Percentiles rank a stretch among this genome's conserved stretches.
Conservation (phyloP, 192 early-diverging fungal genomes). For the Coemansia sp. region DNA sequence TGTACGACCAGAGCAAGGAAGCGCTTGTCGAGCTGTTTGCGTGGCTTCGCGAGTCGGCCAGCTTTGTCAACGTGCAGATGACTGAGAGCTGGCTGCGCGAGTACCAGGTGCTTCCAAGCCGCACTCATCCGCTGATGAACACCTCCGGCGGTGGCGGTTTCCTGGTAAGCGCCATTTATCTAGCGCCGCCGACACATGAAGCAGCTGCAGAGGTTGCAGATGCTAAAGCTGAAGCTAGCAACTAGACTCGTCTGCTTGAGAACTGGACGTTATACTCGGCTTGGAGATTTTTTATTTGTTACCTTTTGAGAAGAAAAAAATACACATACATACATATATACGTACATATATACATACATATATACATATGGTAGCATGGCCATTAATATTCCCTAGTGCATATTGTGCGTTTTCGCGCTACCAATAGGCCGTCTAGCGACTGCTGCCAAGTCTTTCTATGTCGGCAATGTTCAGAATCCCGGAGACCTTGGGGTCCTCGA, state of each 20-base stretch:
- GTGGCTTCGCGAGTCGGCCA: conserved; percentile 64
- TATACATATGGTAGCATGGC: no score
- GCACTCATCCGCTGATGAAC: conserved; percentile 79
- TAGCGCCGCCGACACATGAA: conserved; percentile 16
- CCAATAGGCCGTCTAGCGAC: not conserved
- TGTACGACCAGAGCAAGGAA: conserved; percentile 73
- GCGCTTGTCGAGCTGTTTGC: conserved; percentile 60
- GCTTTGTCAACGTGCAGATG: conserved; percentile 78
- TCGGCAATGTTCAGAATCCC: conserved; percentile 37
- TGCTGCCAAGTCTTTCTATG: conserved; percentile 34
- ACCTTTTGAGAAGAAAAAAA: no score
- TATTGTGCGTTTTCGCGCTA: no score
- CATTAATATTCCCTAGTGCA: no score
- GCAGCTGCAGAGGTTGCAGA: not conserved
- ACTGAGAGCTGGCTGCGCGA: conserved; percentile 91
- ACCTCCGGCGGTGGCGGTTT: conserved; percentile 71
- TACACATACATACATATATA: no score
- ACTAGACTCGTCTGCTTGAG: no score
- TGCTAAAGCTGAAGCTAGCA: no score
- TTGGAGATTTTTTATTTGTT: no score
- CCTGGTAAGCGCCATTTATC: conserved; percentile 63
- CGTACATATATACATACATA: no score
- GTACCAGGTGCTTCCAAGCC: conserved; percentile 77
- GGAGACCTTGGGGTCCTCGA: conserved; percentile 24
- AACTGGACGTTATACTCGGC: no score